phyloP scores from a whole-genome alignment of 1,284 basidiomycete species.

The Psilocybe mexicana region DNA sequence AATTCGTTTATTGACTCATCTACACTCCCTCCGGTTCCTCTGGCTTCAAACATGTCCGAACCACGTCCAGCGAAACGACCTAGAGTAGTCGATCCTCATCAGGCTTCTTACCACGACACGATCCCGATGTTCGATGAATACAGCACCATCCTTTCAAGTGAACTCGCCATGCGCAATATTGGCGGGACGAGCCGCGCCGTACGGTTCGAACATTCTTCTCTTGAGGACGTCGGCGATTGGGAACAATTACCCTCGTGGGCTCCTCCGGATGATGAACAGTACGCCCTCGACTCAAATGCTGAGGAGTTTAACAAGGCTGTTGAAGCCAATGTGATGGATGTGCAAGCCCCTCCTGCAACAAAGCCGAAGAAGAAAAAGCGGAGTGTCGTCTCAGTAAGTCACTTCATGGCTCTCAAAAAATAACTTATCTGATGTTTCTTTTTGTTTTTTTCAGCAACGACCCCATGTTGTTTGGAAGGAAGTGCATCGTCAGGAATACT shows the following conservation, averaged over 20 bases:
- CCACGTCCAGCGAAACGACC: neutral
- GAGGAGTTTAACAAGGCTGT: neutral
- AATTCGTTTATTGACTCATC: no score
- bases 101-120: neutral
- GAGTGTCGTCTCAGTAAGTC: neutral
- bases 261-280: no score
- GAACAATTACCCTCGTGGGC: neutral
- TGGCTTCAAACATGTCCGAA: neutral
- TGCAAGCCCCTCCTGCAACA: neutral
- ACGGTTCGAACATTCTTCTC: neutral
- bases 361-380: neutral
- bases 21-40: neutral
- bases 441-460: neutral
- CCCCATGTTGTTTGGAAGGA: slow-evolving; percentile 4
- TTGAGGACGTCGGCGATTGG: neutral
- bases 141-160: neutral
- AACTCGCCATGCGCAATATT: neutral
- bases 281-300: neutral
- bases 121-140: neutral
- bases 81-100: neutral
- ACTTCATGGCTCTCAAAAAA: neutral
- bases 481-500: neutral
- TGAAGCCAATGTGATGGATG: neutral
- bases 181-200: neutral
- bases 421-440: neutral